Base-by-base conservation (phyloP, 768 basidiomycete species). In the Leccinum olivaceopallidum region DNA sequence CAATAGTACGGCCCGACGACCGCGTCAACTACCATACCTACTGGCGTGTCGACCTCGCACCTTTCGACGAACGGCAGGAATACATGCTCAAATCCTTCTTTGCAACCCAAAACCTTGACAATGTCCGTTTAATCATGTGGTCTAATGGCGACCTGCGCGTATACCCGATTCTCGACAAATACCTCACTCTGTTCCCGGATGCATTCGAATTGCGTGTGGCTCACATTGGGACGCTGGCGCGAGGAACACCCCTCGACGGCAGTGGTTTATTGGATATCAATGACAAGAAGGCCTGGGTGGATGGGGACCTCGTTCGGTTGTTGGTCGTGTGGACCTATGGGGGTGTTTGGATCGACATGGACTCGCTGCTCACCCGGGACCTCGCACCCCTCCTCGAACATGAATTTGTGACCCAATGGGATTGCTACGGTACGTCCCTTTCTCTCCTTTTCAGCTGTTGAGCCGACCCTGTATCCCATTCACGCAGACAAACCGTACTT, bases 351-450 rank as follows among this genome's bases (percentile, higher is more conserved):
- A 81, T 98, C 52, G 96, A 99, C 72, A 97, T 98, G 94, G 96
- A 99, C 74, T 91, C 91, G 55, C 81, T 98, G 57, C 78, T 98
- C 63, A 96, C 94, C 50, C 79, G 96, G 57, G 92, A 95, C 75
- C 77, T 98, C 36, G 79, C 87, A 3, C 94, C 95, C 9, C 78
- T 98, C 58, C 81, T 91, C 6, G 95, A 97, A 72, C 90, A 93
- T 68, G 96, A 99, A 74, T 99, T 95, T 71, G 93, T 98, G 10
- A 96, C 94, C 2, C 95, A 99, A 69, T 99, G 96, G 96, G 96
- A 99, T 71, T 98, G 96, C 73, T 98, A 98, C 68, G 92, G 95
- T 94, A 71, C 48, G 86, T 58, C 18, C 16, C 13, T 51, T 6
- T 16, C 28, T n/a, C 24, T 9, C 16, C 34, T 58, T 18, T 36